phyloP scores from a whole-genome alignment of 305 asterid genomes.

The Fraxinus albicans region DNA sequence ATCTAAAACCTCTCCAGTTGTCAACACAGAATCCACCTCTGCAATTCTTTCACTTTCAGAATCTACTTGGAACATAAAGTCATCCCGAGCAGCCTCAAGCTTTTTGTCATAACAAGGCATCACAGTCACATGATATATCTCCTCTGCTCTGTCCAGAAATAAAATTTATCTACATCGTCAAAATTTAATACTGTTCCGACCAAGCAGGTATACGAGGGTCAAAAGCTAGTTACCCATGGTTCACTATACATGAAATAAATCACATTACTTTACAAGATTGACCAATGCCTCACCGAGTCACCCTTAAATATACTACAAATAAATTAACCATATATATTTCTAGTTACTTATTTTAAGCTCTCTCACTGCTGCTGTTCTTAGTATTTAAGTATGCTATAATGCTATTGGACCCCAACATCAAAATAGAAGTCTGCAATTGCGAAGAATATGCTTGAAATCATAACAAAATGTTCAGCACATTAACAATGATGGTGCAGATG shows the following conservation, averaged over 20 bases:
- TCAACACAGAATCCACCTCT: constrained; percentile 93
- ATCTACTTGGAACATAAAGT: constrained; percentile 68
- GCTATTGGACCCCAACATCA: not conserved
- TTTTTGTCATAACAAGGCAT: constrained; percentile 99
- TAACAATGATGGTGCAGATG: constrained; percentile 2
- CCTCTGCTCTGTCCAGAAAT: constrained; percentile 62
- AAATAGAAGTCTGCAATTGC: not conserved
- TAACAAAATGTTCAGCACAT: not conserved
- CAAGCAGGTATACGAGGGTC: not conserved
- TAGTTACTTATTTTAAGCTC: constrained; percentile 10
- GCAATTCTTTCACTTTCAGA: constrained; percentile 55
- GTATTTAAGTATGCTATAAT: too few species aligned
- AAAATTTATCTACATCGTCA: constrained; percentile 23
- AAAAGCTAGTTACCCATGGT: not conserved
- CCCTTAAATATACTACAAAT: not conserved
- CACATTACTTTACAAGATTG: not conserved
- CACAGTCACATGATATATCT: constrained; percentile 88
- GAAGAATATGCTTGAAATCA: not conserved
- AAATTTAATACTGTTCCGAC: constrained; percentile 18
- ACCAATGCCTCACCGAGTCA: not conserved
- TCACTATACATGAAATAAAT: not conserved
- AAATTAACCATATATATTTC: constrained; percentile 6
- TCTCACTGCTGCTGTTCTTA: not conserved
- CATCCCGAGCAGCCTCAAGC: constrained; percentile 96
- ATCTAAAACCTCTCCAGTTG: constrained; percentile 91